Conservation (phyloP, 1,284 basidiomycete species). For the Melanopsichium pennsylvanicum region DNA sequence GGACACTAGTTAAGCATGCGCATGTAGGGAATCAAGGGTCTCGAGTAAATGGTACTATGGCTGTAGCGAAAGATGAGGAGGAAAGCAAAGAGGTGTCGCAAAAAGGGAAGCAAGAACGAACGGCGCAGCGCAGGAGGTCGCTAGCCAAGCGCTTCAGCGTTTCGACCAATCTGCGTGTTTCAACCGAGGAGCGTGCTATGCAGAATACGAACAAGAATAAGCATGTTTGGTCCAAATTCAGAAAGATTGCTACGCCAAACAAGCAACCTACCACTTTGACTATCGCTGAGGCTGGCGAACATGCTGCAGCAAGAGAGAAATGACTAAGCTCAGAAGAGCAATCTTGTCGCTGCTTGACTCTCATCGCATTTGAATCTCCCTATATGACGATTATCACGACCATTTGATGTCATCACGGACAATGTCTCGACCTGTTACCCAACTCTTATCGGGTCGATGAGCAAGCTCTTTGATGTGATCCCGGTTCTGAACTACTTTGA, state of each 20-base stretch:
- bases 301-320: too few relatives aligned
- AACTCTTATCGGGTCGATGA: background rate
- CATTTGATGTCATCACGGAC: background rate
- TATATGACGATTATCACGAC: too few relatives aligned
- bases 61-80: background rate
- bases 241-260: constrained; percentile 6
- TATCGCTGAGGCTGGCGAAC: background rate
- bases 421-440: background rate
- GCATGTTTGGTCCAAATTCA: constrained; percentile 19
- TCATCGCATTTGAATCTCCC: too few relatives aligned
- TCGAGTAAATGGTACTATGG: too few relatives aligned
- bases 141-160: constrained; percentile 13
- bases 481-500: too few relatives aligned
- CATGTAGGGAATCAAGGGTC: too few relatives aligned
- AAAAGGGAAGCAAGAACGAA: background rate
- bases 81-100: background rate
- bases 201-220: too few relatives aligned
- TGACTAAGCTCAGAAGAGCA: too few relatives aligned
- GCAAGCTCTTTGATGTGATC: background rate
- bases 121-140: constrained; percentile 1
- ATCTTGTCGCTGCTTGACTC: too few relatives aligned
- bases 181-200: too few relatives aligned
- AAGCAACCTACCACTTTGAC: background rate
- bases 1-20: too few relatives aligned
- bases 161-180: too few relatives aligned